These are phyloP conservation scores for Yarrowia deformans DNA, from an alignment of 805 yeast species.

Conservation along the genomic window DNA sequence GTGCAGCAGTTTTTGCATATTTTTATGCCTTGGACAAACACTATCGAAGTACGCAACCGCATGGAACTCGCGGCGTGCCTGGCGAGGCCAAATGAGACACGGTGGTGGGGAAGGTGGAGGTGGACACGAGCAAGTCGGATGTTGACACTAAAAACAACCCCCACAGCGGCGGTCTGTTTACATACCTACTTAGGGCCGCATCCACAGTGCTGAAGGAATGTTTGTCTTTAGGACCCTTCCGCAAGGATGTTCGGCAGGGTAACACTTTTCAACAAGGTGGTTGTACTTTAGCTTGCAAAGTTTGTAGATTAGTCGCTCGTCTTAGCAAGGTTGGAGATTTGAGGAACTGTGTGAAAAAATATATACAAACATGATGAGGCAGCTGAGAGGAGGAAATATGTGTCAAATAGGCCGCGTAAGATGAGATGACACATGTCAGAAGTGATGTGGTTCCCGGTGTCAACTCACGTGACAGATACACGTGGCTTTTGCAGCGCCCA, in stretches of 20 bases:
- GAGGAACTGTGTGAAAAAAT: slow-evolving; percentile 1
- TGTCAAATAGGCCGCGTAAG: background rate
- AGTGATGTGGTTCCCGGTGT: background rate
- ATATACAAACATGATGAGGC: background rate
- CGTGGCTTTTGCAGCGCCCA: background rate
- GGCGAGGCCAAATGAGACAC: background rate
- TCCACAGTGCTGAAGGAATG: background rate
- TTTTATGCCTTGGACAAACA: slow-evolving; percentile 10
- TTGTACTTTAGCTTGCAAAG: background rate
- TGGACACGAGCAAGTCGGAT: background rate
- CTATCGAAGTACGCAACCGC: slow-evolving; percentile 25
- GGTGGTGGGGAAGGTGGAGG: background rate
- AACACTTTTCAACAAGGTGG: slow-evolving; percentile 11
- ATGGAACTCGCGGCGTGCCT: slow-evolving; percentile 14
- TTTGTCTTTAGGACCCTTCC: slow-evolving; percentile 17
- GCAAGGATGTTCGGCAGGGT: background rate
- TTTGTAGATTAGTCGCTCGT: background rate
- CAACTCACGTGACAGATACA: background rate
- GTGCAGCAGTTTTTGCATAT: background rate
- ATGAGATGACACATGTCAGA: background rate
- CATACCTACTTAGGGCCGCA: background rate
- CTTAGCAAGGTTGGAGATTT: slow-evolving; percentile 12
- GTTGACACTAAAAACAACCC: too few relatives aligned
- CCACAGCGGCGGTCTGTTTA: background rate
- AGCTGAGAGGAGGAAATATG: background rate